A percentile compares a stretch with the other conserved stretches of the same genome.
These are phyloP conservation scores for Aspergillus sp. DNA, from an alignment of 2,329 filamentous ascomycete genomes.

Conservation along the genomic window DNA sequence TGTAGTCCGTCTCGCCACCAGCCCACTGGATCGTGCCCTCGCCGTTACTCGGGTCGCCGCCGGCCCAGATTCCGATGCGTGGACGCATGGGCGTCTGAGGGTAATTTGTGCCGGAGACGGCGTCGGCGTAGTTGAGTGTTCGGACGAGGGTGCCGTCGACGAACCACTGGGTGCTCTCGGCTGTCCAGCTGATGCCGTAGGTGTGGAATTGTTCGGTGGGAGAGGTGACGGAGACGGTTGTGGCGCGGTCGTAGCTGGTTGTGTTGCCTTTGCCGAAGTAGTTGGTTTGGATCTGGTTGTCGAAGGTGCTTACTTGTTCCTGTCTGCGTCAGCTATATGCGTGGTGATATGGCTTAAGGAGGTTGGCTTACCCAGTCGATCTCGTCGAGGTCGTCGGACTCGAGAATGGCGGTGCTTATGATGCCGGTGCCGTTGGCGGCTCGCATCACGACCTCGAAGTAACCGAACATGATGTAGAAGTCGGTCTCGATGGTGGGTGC, in stretches of 20 bases:
- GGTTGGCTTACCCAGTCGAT: constrained; percentile 74
- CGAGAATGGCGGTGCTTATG: constrained; percentile 84
- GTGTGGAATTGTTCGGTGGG: constrained; percentile 54
- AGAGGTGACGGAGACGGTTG: constrained; percentile 65
- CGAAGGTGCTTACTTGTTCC: constrained; percentile 38
- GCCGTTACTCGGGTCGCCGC: constrained; percentile 51
- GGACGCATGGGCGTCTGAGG: constrained; percentile 74
- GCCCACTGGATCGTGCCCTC: constrained; percentile 65
- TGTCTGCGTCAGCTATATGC: constrained; percentile 8
- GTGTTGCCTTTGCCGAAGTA: constrained; percentile 95
- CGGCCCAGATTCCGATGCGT: constrained; percentile 69
- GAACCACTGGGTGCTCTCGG: constrained; percentile 62
- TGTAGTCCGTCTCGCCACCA: constrained; percentile 67
- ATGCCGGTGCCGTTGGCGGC: constrained; percentile 87
- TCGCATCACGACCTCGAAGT: constrained; percentile 80
- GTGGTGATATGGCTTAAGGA: too few relatives aligned
- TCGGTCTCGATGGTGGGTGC: constrained; percentile 81
- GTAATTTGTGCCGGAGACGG: constrained; percentile 58
- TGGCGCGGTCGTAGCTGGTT: constrained; percentile 74
- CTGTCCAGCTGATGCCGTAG: constrained; percentile 63
- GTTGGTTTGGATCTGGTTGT: constrained; percentile 66
- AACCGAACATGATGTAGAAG: constrained; percentile 99
- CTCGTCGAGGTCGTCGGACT: constrained; percentile 90
- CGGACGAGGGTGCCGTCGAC: constrained; percentile 64
- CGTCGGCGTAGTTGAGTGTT: constrained; percentile 61